Percentiles rank a stretch among this genome's conserved stretches.
These are phyloP conservation scores for Monosporozyma siamensis DNA, from an alignment of 805 yeast species.

Conservation along the genomic window DNA sequence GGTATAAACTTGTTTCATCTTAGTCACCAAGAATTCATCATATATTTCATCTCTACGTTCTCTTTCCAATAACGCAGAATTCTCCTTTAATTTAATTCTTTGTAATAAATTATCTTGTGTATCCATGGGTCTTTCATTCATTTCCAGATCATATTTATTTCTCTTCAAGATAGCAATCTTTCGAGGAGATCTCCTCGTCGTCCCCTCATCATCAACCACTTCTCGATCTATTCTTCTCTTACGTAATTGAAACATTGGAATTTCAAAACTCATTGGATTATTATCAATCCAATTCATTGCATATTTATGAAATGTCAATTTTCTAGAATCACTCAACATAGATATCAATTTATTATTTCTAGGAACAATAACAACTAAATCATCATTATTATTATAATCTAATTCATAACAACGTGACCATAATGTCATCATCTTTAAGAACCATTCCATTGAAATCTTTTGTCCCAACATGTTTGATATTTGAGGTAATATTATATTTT, in stretches of 20 bases:
- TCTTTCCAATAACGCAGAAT: slow-evolving; percentile 19
- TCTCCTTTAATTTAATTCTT: slow-evolving; percentile 23
- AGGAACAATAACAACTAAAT: slow-evolving; percentile 9
- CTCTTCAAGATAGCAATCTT: slow-evolving; percentile 13
- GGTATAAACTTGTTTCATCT: slow-evolving; percentile 25
- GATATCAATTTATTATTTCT: slow-evolving; percentile 10
- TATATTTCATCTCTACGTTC: slow-evolving; percentile 22
- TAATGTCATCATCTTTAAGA: slow-evolving; percentile 20
- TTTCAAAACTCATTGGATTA: slow-evolving; percentile 12
- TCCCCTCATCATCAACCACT: background rate
- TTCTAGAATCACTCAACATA: slow-evolving; percentile 22
- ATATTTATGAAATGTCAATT: slow-evolving; percentile 16
- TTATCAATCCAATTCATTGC: slow-evolving; percentile 18
- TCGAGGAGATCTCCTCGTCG: background rate
- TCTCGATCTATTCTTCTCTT: slow-evolving; percentile 14
- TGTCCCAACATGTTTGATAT: slow-evolving; percentile 23
- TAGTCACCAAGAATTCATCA: slow-evolving; percentile 21
- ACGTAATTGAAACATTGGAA: slow-evolving; percentile 16
- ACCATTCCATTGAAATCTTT: slow-evolving; percentile 19
- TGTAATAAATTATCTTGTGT: slow-evolving; percentile 20
- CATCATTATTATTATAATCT: slow-evolving; percentile 5
- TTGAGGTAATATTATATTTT: slow-evolving; percentile 19
- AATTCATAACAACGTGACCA: slow-evolving; percentile 25
- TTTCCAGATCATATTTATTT: slow-evolving; percentile 12
- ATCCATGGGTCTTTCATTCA: slow-evolving; percentile 12